Evolutionary conservation across 2,329 filamentous ascomycete genomes (phyloP), one percentile per base, ranked within the genome.

Genomic region (Elsinoe fawcettii): DNA sequence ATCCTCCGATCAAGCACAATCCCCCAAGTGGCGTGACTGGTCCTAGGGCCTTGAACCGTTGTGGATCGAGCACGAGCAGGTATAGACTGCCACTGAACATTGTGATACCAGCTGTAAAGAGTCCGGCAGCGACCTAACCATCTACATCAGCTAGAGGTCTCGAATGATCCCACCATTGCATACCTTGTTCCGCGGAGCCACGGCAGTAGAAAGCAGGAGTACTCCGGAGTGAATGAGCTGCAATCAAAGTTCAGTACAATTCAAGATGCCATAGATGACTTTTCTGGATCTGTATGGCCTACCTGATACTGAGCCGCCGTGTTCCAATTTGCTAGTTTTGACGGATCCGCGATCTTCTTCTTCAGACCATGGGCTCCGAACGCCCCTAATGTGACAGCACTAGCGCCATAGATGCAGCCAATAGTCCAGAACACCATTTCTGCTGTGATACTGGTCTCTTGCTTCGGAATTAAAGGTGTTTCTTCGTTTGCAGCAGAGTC

Each of bases 301-400:
- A 84, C 83, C 72, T 86, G 83, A 63, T 87, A 87, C 39, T 87
- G 83, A 2, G 84, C 83, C 1, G 83, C 84, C 0, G 83, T 87
- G 9, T 71, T 69, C 78, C 82, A 87, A 66, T 76, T 85, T 5
- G 80, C 78, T 39, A 86, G 68, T 60, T 76, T 76, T 11, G 74
- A 69, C 2, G 83, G 82, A 62, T 86, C 83, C 8, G 77, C 66
- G 65, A 85, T 81, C 62, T 74, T 73, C 59, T 77, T 77, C 71
- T 85, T 86, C 39, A 87, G 73, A 9, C 83, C 83, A 66, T 87
- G 84, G 11, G 83, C 82, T 34, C 84, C 84, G 69, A 87, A 87
- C 0, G 84, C 84, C 30, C 84, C 84, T 57, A 86, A 68, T 14
- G 74, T 74, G 51, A 87, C 83, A 65, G 79, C 78, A 3, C 78